A percentile compares a stretch with the other conserved stretches of the same genome.
Evolutionary conservation across 2,329 filamentous ascomycete genomes (phyloP).

Genomic region (Apiospora sp.): DNA sequence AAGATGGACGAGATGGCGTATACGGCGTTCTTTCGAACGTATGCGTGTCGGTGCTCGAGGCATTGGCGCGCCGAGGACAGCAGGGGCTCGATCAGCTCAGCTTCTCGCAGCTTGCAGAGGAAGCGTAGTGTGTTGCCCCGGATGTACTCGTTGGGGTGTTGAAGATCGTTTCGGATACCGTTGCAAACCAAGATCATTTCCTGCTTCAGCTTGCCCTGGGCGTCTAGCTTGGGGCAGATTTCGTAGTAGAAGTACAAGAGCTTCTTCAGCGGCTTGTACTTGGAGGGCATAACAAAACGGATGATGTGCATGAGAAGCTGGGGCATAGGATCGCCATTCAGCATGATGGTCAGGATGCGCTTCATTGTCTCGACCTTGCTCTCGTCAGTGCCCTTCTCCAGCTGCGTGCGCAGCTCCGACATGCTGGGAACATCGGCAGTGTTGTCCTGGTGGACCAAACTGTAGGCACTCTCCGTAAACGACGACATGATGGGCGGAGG

Average conservation of each 20-base stretch:
- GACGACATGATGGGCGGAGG: conserved; percentile 73
- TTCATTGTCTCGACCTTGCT: conserved; percentile 96
- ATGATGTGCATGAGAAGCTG: conserved; percentile 99
- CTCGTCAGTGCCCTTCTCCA: conserved; percentile 94
- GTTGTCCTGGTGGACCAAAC: conserved; percentile 97
- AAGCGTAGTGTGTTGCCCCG: conserved; percentile 98
- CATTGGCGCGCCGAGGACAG: conserved; percentile 91
- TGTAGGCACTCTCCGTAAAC: conserved; percentile 95
- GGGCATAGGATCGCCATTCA: conserved; percentile 96
- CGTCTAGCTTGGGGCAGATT: conserved; percentile 95
- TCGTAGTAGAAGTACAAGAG: conserved; percentile 99
- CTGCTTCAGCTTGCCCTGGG: conserved; percentile 93
- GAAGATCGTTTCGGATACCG: conserved; percentile 95
- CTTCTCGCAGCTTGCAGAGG: conserved; percentile 92
- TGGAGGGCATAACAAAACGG: conserved; percentile 98
- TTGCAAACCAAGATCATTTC: conserved; percentile 99
- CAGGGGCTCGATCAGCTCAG: conserved; percentile 94
- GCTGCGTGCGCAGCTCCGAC: conserved; percentile 89
- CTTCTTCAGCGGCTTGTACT: conserved; percentile 96
- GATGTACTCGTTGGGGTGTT: conserved; percentile 98
- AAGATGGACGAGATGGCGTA: conserved; percentile 94
- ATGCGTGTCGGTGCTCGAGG: conserved; percentile 94
- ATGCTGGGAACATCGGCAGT: conserved; percentile 88
- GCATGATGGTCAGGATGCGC: conserved; percentile 94
- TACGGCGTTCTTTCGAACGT: conserved; percentile 97